Conservation (phyloP, 306 rosid genomes). For the Trichosanthes cucumerina region DNA sequence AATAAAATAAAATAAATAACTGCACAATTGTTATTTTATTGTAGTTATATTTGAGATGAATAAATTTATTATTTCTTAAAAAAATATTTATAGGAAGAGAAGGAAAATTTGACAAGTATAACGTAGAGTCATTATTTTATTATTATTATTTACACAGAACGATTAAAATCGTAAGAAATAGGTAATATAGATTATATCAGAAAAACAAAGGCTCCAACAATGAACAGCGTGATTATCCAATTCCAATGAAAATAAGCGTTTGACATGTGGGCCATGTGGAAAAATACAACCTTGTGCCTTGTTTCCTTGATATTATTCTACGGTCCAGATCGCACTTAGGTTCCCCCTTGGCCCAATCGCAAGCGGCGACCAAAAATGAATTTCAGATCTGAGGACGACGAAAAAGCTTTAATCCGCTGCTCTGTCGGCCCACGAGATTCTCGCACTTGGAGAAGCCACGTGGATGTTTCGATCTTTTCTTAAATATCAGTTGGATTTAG, state of each 20-base stretch:
- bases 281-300: neutral
- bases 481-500: neutral
- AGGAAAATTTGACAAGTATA: neutral
- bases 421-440: neutral
- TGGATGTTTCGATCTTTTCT: neutral
- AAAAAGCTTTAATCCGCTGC: neutral
- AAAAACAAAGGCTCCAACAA: neutral
- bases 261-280: conserved; percentile 8
- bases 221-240: neutral
- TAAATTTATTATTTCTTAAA: neutral
- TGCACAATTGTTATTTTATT: too few relatives aligned
- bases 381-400: conserved; percentile 8
- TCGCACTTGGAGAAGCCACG: neutral
- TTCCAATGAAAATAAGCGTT: neutral
- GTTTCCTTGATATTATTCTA: neutral
- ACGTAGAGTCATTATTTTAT: neutral
- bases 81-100: neutral
- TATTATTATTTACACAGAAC: neutral
- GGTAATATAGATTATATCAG: neutral
- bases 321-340: neutral
- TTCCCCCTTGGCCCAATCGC: conserved; percentile 3
- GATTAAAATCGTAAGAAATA: neutral
- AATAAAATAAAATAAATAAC: too few relatives aligned
- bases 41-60: too few relatives aligned
- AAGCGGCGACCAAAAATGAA: conserved; percentile 6